A percentile compares a stretch with the other conserved stretches of the same genome.
phyloP scores from a whole-genome alignment of 2,329 filamentous ascomycete genomes.

The Trichoderma gracile region DNA sequence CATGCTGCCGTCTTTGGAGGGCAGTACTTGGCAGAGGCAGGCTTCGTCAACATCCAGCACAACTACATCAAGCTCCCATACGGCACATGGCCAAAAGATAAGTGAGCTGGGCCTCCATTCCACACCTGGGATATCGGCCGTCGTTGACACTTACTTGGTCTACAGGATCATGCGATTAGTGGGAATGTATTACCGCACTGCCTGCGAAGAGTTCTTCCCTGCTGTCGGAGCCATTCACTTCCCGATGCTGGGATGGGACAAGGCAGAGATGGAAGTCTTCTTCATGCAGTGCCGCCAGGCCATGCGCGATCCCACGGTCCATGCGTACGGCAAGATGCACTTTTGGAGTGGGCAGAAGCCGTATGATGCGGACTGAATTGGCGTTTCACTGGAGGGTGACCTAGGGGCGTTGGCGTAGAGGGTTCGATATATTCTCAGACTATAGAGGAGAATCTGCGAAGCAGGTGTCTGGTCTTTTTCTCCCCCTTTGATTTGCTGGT shows the following conservation, averaged over 20 bases:
- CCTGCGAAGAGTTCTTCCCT: slow-evolving; percentile 46
- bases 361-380: slow-evolving; percentile 19
- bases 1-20: slow-evolving; percentile 43
- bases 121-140: neutral
- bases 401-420: no score
- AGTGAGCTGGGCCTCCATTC: slow-evolving; percentile 29
- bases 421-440: no score
- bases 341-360: slow-evolving; percentile 48
- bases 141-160: neutral
- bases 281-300: slow-evolving; percentile 36
- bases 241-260: slow-evolving; percentile 42
- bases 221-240: slow-evolving; percentile 45
- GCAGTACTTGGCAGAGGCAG: slow-evolving; percentile 41
- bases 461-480: no score
- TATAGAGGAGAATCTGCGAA: no score
- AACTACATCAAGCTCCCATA: slow-evolving; percentile 46
- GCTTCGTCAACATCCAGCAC: slow-evolving; percentile 44
- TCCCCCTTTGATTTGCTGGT: no score
- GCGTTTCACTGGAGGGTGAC: neutral
- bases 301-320: slow-evolving; percentile 38
- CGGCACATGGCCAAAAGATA: slow-evolving; percentile 50
- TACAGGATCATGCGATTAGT: slow-evolving; percentile 42
- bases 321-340: slow-evolving; percentile 44
- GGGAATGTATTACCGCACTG: slow-evolving; percentile 45
- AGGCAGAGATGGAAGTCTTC: slow-evolving; percentile 38